A percentile compares a stretch with the other conserved stretches of the same genome.
Conservation (phyloP, 2,329 filamentous ascomycete species). For the Neofusicoccum umdonicola region DNA sequence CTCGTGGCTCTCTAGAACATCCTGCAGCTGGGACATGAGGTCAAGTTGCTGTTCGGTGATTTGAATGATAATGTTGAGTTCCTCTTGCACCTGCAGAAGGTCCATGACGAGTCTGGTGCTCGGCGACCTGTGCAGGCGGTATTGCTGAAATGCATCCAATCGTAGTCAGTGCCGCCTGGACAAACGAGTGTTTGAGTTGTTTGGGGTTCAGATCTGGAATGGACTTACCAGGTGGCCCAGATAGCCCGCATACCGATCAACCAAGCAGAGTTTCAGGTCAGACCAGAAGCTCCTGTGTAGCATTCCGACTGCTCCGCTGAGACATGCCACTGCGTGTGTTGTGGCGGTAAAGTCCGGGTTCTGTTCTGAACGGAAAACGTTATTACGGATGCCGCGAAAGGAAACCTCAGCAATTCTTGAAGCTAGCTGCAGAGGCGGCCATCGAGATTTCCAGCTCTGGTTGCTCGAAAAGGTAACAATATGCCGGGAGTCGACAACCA, state of each 20-base stretch:
- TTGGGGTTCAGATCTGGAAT: not conserved
- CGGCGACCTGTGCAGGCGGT: constrained; percentile 41
- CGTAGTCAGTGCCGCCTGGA: not conserved
- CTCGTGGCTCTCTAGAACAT: constrained; percentile 18
- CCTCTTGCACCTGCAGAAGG: constrained; percentile 44
- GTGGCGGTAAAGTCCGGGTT: constrained; percentile 39
- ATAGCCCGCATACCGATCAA: constrained; percentile 44
- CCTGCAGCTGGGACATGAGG: constrained; percentile 33
- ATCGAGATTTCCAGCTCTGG: constrained; percentile 44
- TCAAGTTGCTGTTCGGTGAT: constrained; percentile 44
- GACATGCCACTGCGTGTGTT: constrained; percentile 37
- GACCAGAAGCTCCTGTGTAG: constrained; percentile 45
- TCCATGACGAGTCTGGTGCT: constrained; percentile 46
- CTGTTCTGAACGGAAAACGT: constrained; percentile 31
- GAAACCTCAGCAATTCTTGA: constrained; percentile 41
- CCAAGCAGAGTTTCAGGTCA: constrained; percentile 40
- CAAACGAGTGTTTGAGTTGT: not conserved
- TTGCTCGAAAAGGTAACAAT: constrained; percentile 45
- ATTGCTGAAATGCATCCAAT: constrained; percentile 27
- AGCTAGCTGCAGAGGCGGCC: constrained; percentile 42
- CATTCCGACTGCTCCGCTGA: constrained; percentile 43
- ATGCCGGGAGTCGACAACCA: constrained; percentile 40
- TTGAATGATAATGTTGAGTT: constrained; percentile 45
- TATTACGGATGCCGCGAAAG: constrained; percentile 42
- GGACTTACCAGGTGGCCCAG: constrained; percentile 34